These are phyloP conservation scores for Cryphonectria naterciae DNA, from an alignment of 2,329 filamentous ascomycete species.

Conservation along the genomic window DNA sequence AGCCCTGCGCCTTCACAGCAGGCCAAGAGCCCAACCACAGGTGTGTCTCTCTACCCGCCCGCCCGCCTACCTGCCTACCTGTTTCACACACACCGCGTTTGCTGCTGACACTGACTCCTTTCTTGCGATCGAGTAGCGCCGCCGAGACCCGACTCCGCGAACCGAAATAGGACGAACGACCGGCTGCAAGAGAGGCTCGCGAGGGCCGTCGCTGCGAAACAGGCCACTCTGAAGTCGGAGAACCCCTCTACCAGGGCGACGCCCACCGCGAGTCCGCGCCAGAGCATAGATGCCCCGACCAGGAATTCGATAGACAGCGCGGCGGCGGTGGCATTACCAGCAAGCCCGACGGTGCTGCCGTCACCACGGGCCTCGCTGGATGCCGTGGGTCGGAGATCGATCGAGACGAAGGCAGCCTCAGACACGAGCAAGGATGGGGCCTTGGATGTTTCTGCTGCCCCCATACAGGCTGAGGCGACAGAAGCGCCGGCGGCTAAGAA, in stretches of 20 bases:
- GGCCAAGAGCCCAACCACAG: constrained; percentile 40
- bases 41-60: constrained; percentile 31
- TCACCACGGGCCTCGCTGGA: constrained; percentile 36
- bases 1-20: constrained; percentile 37
- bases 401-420: constrained; percentile 15
- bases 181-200: constrained; percentile 88
- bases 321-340: constrained; percentile 12
- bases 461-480: constrained; percentile 15
- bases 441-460: constrained; percentile 2
- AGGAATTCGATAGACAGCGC: constrained; percentile 39
- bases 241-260: constrained; percentile 50
- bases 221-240: constrained; percentile 49
- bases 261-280: constrained; percentile 45
- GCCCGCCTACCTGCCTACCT: no score
- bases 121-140: constrained; percentile 41
- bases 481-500: constrained; percentile 15
- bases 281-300: constrained; percentile 44
- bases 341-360: constrained; percentile 15
- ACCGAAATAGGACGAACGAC: constrained; percentile 68
- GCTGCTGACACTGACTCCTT: constrained; percentile 13
- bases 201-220: constrained; percentile 78
- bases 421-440: neutral
- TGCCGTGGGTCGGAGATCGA: constrained; percentile 26
- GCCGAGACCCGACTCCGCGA: constrained; percentile 65
- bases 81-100: constrained; percentile 11